Percentiles rank a stretch among this genome's conserved stretches.
Evolutionary conservation across 805 yeast species (phyloP).

Genomic region (Cephaloascus fragrans): DNA sequence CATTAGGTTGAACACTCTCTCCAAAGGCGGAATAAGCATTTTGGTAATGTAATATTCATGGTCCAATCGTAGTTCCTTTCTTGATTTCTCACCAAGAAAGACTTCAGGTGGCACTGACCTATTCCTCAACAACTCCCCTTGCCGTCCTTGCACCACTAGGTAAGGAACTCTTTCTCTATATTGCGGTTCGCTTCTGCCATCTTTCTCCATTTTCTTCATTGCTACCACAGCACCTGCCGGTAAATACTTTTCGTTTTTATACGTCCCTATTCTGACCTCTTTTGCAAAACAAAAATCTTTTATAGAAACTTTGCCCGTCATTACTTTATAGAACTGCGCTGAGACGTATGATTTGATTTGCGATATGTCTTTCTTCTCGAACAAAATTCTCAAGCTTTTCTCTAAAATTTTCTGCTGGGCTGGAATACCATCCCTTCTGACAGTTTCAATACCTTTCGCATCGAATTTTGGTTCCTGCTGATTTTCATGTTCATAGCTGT

Average conservation of each 20-base stretch:
- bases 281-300: constrained; percentile 89
- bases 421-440: constrained; percentile 89
- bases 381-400: constrained; percentile 53
- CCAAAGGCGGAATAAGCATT: constrained; percentile 83
- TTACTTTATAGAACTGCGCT: constrained; percentile 57
- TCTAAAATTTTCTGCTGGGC: constrained; percentile 83
- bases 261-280: constrained; percentile 78
- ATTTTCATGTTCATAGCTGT: constrained; percentile 50
- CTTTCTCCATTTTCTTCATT: constrained; percentile 48
- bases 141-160: constrained; percentile 50
- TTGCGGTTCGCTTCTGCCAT: constrained; percentile 74
- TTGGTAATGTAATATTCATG: constrained; percentile 78
- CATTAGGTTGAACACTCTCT: constrained; percentile 67
- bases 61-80: constrained; percentile 42
- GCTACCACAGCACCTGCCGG: constrained; percentile 93
- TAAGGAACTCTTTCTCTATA: constrained; percentile 85
- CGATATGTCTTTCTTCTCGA: constrained; percentile 66
- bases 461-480: constrained; percentile 65
- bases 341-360: constrained; percentile 55
- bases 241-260: constrained; percentile 57
- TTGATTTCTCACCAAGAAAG: constrained; percentile 34
- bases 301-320: constrained; percentile 51
- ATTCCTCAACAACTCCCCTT: constrained; percentile 58
- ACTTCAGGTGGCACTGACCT: constrained; percentile 75
- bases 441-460: constrained; percentile 95